Conservation (phyloP, 768 basidiomycete genomes). For the Russula compacta region DNA sequence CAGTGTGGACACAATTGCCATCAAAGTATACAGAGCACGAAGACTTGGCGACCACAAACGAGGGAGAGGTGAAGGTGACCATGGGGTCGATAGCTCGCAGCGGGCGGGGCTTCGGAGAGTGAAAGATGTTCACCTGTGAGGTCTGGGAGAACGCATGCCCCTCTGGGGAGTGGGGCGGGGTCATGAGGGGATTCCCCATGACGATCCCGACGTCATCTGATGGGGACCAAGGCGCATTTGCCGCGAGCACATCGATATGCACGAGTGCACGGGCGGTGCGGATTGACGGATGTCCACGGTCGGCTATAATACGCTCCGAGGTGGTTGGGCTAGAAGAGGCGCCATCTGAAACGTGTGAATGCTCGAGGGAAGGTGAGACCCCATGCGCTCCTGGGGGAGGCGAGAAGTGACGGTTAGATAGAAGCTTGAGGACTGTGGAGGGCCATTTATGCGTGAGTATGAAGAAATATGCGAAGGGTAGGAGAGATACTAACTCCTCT, state of each 20-base stretch:
- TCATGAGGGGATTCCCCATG: slow-evolving; percentile 14
- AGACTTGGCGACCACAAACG: slow-evolving; percentile 41
- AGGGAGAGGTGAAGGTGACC: slow-evolving; percentile 49
- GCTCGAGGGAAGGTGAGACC: slow-evolving; percentile 13
- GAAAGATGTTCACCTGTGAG: slow-evolving; percentile 20
- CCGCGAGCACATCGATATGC: slow-evolving; percentile 19
- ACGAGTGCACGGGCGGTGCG: slow-evolving; percentile 30
- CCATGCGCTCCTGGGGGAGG: slow-evolving; percentile 5
- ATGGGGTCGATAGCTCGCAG: slow-evolving; percentile 56
- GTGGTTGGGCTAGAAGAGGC: slow-evolving; percentile 10
- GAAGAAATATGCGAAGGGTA: slow-evolving; percentile 12
- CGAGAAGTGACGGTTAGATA: slow-evolving; percentile 18
- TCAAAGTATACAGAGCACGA: slow-evolving; percentile 46
- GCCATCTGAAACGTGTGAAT: slow-evolving; percentile 13
- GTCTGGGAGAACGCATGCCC: slow-evolving; percentile 7
- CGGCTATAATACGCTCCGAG: slow-evolving; percentile 13
- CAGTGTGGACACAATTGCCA: slow-evolving; percentile 42
- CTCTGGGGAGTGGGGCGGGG: slow-evolving; percentile 18
- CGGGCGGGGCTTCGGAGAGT: slow-evolving; percentile 36
- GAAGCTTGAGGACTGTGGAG: slow-evolving; percentile 21
- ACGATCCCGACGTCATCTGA: slow-evolving; percentile 16
- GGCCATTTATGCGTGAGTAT: slow-evolving; percentile 1
- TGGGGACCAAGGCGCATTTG: slow-evolving; percentile 18
- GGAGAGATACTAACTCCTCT: slow-evolving; percentile 44
- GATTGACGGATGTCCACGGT: slow-evolving; percentile 15